A percentile compares a stretch with the other conserved stretches of the same genome.
phyloP scores from a whole-genome alignment of 805 yeast genomes.

The Kodamaea restingae region DNA sequence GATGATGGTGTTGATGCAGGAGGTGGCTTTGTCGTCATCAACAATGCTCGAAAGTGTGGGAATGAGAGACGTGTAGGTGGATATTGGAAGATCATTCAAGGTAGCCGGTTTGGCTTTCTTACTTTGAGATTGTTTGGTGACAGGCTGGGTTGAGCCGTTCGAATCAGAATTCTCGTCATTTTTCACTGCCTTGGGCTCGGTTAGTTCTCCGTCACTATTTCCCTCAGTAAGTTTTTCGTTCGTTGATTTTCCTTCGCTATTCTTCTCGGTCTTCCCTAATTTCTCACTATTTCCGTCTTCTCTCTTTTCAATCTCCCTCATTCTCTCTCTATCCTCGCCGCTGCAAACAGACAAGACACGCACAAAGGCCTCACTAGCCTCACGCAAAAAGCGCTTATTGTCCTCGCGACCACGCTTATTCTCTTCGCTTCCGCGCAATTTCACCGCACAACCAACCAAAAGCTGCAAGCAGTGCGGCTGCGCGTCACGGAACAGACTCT shows the following conservation, averaged over 20 bases:
- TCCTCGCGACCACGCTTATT: constrained; percentile 44
- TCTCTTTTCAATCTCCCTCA: not conserved
- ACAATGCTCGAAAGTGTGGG: constrained; percentile 36
- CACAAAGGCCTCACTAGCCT: constrained; percentile 37
- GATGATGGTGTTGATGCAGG: constrained; percentile 49
- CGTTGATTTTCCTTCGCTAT: too few species aligned
- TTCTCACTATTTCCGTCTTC: too few species aligned
- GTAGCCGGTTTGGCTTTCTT: too few species aligned
- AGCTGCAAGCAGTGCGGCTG: constrained; percentile 54
- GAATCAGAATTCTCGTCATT: too few species aligned
- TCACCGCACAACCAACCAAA: constrained; percentile 48
- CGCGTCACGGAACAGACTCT: constrained; percentile 43
- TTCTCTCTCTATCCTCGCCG: not conserved
- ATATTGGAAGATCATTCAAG: too few species aligned
- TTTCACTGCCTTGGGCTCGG: too few species aligned
- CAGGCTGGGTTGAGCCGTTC: too few species aligned
- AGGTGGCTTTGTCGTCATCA: constrained; percentile 60
- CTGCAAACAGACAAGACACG: not conserved
- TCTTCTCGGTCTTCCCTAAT: too few species aligned
- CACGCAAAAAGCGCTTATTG: constrained; percentile 58
- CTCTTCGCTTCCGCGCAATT: too few species aligned
- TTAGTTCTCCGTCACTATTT: too few species aligned
- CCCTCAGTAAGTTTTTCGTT: too few species aligned
- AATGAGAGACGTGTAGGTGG: not conserved
- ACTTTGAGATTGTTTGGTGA: too few species aligned